A percentile compares a stretch with the other conserved stretches of the same genome.
Conservation (phyloP, 1,284 basidiomycete species). For the Nidula niveotomentosa region DNA sequence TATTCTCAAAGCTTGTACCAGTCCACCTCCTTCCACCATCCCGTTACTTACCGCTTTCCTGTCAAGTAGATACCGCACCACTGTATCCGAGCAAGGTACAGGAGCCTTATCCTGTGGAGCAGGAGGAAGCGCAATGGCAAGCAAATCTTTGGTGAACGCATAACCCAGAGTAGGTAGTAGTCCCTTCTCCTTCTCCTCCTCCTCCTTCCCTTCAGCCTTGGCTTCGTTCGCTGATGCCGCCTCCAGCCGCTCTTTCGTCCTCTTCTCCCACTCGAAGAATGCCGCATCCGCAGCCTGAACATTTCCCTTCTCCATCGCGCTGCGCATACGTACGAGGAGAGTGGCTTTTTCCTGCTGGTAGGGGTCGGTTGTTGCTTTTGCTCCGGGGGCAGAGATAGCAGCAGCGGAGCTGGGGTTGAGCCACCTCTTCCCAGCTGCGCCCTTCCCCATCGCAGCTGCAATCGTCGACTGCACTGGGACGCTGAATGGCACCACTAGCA, state of each 20-base stretch:
- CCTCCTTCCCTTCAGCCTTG: conserved; percentile 19
- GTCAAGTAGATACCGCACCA: conserved; percentile 55
- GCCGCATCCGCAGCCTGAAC: conserved; percentile 40
- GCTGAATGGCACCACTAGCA: conserved; percentile 57
- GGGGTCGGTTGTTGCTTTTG: conserved; percentile 13
- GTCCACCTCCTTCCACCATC: conserved; percentile 58
- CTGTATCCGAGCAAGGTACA: conserved; percentile 47
- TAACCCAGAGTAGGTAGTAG: conserved; percentile 32
- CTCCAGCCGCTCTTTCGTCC: conserved; percentile 7
- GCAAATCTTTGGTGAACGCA: conserved; percentile 55
- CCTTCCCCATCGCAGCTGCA: conserved; percentile 59
- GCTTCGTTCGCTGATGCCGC: not conserved
- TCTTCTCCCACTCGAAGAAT: conserved; percentile 34
- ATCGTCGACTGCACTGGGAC: conserved; percentile 55
- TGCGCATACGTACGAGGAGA: conserved; percentile 36
- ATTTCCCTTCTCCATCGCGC: conserved; percentile 27
- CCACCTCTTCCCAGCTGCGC: conserved; percentile 50
- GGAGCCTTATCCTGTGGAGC: conserved; percentile 22
- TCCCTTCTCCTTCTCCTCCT: conserved; percentile 36
- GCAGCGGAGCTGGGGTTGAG: conserved; percentile 17
- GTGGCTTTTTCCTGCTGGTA: too few relatives aligned
- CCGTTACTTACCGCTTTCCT: conserved; percentile 49
- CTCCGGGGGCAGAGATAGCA: conserved; percentile 2
- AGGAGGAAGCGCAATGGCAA: conserved; percentile 46
- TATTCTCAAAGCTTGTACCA: conserved; percentile 48